Conservation (phyloP, 345 rosid species). For the Populus davidiana region DNA sequence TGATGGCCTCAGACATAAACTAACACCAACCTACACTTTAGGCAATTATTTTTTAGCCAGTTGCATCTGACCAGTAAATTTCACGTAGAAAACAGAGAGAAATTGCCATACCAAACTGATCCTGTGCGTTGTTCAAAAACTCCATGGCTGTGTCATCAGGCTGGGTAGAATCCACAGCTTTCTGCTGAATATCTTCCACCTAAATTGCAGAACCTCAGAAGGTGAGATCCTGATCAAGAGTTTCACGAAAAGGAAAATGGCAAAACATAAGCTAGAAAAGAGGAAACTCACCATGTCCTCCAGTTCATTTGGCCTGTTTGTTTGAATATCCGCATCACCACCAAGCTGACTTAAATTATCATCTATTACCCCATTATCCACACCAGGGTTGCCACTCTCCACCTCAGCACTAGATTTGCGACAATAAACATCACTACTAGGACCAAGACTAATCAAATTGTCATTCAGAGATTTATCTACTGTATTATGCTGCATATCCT, state of each 20-base stretch:
- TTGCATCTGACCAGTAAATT: constrained; percentile 1
- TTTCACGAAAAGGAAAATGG: constrained; percentile 15
- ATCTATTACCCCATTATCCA: constrained; percentile 15
- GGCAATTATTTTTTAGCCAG: constrained; percentile 5
- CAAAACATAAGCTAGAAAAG: constrained; percentile 1
- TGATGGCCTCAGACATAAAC: background rate
- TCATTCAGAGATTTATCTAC: constrained; percentile 19
- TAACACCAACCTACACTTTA: background rate
- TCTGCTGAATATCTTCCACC: constrained; percentile 34
- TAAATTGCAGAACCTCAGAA: constrained; percentile 22
- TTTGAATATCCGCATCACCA: constrained; percentile 26
- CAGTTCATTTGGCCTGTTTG: constrained; percentile 22
- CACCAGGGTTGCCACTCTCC: constrained; percentile 20
- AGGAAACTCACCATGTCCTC: constrained; percentile 38
- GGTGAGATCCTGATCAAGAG: constrained; percentile 17
- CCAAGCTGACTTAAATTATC: constrained; percentile 28
- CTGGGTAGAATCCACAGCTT: constrained; percentile 30
- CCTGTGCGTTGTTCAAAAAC: constrained; percentile 21
- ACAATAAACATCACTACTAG: constrained; percentile 24
- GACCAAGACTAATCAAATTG: constrained; percentile 23
- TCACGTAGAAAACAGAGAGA: constrained; percentile 11
- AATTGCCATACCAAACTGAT: constrained; percentile 40
- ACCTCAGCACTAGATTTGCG: constrained; percentile 26
- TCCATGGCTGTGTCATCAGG: constrained; percentile 16
- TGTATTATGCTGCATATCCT: constrained; percentile 17